These are phyloP conservation scores for Reticulascus tulasneorum DNA, from an alignment of 2,329 filamentous ascomycete species.

Conservation along the genomic window DNA sequence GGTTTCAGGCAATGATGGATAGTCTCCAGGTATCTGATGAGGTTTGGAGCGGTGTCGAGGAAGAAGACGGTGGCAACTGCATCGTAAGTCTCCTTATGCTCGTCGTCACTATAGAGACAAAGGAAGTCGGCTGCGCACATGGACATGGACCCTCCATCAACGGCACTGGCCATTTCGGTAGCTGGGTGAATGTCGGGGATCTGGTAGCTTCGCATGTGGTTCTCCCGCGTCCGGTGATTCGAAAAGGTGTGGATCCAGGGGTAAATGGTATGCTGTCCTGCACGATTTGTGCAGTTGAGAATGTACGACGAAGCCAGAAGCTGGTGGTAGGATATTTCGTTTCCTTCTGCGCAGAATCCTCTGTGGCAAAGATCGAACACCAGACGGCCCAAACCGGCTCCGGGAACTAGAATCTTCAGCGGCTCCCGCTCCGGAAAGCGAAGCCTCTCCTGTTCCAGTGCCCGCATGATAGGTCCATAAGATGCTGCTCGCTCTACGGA, in stretches of 20 bases:
- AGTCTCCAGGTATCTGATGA: slow-evolving; percentile 84
- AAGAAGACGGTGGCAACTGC: slow-evolving; percentile 91
- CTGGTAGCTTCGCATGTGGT: slow-evolving; percentile 70
- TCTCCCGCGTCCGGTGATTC: slow-evolving; percentile 69
- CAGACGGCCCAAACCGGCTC: slow-evolving; percentile 81
- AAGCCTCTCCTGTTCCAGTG: slow-evolving; percentile 44
- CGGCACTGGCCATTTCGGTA: slow-evolving; percentile 40
- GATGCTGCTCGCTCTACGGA: slow-evolving; percentile 68
- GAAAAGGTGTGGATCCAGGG: slow-evolving; percentile 88
- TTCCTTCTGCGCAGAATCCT: slow-evolving; percentile 78
- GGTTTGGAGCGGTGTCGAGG: slow-evolving; percentile 91
- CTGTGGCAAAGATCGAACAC: slow-evolving; percentile 78
- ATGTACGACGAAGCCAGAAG: slow-evolving; percentile 80
- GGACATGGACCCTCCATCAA: slow-evolving; percentile 64
- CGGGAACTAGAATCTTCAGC: slow-evolving; percentile 75
- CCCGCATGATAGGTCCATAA: slow-evolving; percentile 68
- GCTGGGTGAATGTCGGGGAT: slow-evolving; percentile 80
- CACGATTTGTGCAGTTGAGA: slow-evolving; percentile 60
- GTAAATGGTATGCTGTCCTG: slow-evolving; percentile 67
- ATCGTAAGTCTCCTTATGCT: slow-evolving; percentile 63
- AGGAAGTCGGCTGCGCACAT: slow-evolving; percentile 95
- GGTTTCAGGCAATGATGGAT: slow-evolving; percentile 72
- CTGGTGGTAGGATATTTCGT: slow-evolving; percentile 96
- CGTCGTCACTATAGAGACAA: slow-evolving; percentile 69
- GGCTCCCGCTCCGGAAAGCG: slow-evolving; percentile 24